These are phyloP conservation scores for Wickerhamiella dianesei DNA, from an alignment of 805 yeast genomes.

Conservation along the genomic window DNA sequence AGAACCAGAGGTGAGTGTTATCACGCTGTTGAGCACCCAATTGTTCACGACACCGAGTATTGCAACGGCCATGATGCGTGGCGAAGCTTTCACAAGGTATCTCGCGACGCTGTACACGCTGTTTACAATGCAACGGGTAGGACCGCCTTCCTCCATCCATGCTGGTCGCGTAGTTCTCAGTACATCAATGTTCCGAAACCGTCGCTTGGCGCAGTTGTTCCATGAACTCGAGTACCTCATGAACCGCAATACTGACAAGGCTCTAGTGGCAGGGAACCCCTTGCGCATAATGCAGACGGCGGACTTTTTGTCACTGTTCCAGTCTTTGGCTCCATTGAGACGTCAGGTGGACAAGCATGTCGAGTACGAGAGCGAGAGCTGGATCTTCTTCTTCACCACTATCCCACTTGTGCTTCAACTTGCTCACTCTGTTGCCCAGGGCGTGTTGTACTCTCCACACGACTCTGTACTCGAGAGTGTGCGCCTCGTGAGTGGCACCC, in stretches of 20 bases:
- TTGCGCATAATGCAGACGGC: conserved; percentile 45
- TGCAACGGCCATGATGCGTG: conserved; percentile 45
- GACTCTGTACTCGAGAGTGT: conserved; percentile 13
- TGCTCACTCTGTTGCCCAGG: conserved; percentile 25
- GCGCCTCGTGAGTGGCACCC: conserved; percentile 14
- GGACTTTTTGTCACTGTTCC: conserved; percentile 54
- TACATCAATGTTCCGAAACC: conserved; percentile 36
- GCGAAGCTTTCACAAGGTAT: conserved; percentile 51
- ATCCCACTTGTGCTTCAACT: conserved; percentile 51
- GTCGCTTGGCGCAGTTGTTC: conserved; percentile 67
- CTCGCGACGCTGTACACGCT: conserved; percentile 51
- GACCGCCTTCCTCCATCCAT: conserved; percentile 30
- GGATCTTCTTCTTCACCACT: conserved; percentile 56
- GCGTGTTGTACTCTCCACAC: conserved; percentile 17
- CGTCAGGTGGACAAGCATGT: conserved; percentile 73
- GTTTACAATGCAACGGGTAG: conserved; percentile 40
- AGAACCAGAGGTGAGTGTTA: conserved; percentile 72
- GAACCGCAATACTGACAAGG: conserved; percentile 49
- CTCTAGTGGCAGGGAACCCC: conserved; percentile 32
- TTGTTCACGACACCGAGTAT: conserved; percentile 81
- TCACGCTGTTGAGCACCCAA: conserved; percentile 68
- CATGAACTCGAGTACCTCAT: conserved; percentile 68
- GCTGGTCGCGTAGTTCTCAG: conserved; percentile 22
- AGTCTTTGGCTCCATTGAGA: conserved; percentile 60
- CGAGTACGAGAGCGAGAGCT: conserved; percentile 80